Evolutionary conservation across 441 rosid genomes (phyloP), one percentile per base, ranked within the genome.

Genomic region (Bocquillonia castaneifolia): DNA sequence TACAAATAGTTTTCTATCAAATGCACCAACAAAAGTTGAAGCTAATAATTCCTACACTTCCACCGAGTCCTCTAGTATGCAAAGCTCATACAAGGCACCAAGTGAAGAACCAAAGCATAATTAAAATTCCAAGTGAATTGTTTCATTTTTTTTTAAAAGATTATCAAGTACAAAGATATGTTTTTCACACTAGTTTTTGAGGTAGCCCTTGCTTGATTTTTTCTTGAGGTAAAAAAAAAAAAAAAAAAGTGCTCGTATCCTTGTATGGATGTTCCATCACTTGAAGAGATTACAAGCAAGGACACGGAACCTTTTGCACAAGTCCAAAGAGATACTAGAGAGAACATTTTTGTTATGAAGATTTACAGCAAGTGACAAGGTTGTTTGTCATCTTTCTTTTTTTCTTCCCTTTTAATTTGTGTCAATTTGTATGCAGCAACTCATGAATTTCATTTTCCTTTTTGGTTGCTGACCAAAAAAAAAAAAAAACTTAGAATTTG

Each of bases 31-130:
- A 31, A 76, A 70, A 59, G 28, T 75, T 25, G 86, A 59, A 69
- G 76, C 76, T 51, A 37, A 23, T 66, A 37, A 23, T 66, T 87
- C 85, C 10, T 74, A 61, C 72, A 78, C 83, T 58, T 85, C 84
- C 50, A 68, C 84, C 17, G 86, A 80, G 48, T 78, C 81, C 37
- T 81, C 79, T 18, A 82, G 83, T 36, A 51, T 60, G 72, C 75
- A 13, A 25, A 78, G 80, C 23, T 64, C 76, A 18, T 71, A 76
- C 54, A 65, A 29, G 6, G 59, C 60, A 29, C 59, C 66, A 55
- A 78, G 66, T 25, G 54, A 63, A 47, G 80, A 74, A 25, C 17
- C 5, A 34, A 51, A 34, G 22, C 59, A 15, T 14, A 14, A 31
- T 29, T 56, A 28, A 28, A 31, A 0, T 29, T 39, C 59, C 37